phyloP scores from a whole-genome alignment of 164 flowering plant genomes.

The Nelumbo lutea region DNA sequence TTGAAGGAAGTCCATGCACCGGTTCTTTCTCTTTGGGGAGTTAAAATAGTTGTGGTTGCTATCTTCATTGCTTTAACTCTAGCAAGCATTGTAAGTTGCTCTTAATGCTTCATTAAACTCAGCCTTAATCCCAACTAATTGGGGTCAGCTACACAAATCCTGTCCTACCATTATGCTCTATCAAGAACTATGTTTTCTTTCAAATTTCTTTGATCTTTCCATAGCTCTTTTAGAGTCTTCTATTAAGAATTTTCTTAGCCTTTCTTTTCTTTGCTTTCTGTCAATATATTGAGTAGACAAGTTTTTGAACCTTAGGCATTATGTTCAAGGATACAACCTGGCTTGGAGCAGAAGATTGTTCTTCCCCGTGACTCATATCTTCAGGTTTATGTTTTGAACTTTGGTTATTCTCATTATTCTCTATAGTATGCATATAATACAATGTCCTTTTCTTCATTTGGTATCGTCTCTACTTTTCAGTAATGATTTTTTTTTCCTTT shows the following conservation, averaged over 20 bases:
- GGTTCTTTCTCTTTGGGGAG: slow-evolving; percentile 70
- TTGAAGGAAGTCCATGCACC: slow-evolving; percentile 93
- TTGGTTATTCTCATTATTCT: background rate
- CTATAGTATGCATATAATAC: background rate
- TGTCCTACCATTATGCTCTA: too few species aligned
- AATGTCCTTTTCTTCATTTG: background rate
- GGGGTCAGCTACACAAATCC: too few species aligned
- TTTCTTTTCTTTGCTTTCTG: background rate
- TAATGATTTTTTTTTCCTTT: background rate
- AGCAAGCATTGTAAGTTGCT: slow-evolving; percentile 86
- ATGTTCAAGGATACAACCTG: slow-evolving; percentile 90
- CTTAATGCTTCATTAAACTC: background rate
- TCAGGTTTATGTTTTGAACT: slow-evolving; percentile 51
- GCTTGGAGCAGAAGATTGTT: slow-evolving; percentile 88
- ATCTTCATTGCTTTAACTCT: slow-evolving; percentile 65
- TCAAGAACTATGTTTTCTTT: background rate
- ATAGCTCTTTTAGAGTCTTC: too few species aligned
- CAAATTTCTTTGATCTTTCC: background rate
- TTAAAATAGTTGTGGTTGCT: slow-evolving; percentile 67
- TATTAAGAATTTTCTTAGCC: slow-evolving; percentile 2
- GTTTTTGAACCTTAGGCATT: slow-evolving; percentile 50
- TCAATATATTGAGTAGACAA: background rate
- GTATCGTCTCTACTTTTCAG: background rate
- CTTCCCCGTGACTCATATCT: slow-evolving; percentile 97
- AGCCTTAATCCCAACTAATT: too few species aligned